Evolutionary conservation across 2,329 filamentous ascomycete species (phyloP).

Genomic region (Stagonosporopsis vannaccii): DNA sequence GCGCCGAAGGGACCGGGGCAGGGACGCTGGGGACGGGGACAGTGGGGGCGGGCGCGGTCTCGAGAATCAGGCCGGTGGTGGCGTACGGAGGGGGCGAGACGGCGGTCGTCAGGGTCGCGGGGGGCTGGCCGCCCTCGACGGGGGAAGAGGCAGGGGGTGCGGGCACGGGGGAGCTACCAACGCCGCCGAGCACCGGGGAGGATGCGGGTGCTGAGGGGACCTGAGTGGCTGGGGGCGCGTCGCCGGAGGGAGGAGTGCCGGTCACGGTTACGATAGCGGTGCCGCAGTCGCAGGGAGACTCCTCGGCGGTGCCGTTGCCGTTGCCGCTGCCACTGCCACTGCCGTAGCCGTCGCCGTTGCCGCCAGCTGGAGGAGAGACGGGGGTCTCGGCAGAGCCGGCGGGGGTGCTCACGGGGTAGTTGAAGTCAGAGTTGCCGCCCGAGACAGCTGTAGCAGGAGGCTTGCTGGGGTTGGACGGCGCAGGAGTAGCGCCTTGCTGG

Average conservation of each 20-base stretch:
- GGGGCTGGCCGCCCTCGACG: conserved; percentile 8
- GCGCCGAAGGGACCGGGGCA: conserved; percentile 30
- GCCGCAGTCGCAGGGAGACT: conserved; percentile 36
- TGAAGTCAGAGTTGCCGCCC: conserved; percentile 21
- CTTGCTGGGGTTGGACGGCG: conserved; percentile 5
- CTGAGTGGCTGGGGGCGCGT: conserved; percentile 23
- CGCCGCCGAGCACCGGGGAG: conserved; percentile 12
- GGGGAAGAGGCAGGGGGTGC: conserved; percentile 18
- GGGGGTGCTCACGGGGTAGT: conserved; percentile 23
- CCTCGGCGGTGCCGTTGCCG: conserved; percentile 7
- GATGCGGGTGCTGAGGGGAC: conserved; percentile 23
- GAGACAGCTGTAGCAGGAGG: conserved; percentile 12
- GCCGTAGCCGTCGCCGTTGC: background rate
- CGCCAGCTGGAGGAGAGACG: background rate
- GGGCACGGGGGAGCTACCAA: conserved; percentile 4
- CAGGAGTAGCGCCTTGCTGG: conserved; percentile 11
- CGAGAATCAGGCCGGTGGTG: conserved; percentile 35
- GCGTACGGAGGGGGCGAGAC: conserved; percentile 30
- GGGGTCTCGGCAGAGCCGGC: conserved; percentile 5
- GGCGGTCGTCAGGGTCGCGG: conserved; percentile 8
- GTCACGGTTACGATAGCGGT: conserved; percentile 40
- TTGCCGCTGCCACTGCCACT: background rate
- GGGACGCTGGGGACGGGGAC: conserved; percentile 16
- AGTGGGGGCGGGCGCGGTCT: conserved; percentile 36
- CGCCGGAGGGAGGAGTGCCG: conserved; percentile 33